Percentiles rank a stretch among this genome's conserved stretches.
Evolutionary conservation across 768 basidiomycete species (phyloP).

Genomic region (Tulasnella sp.): DNA sequence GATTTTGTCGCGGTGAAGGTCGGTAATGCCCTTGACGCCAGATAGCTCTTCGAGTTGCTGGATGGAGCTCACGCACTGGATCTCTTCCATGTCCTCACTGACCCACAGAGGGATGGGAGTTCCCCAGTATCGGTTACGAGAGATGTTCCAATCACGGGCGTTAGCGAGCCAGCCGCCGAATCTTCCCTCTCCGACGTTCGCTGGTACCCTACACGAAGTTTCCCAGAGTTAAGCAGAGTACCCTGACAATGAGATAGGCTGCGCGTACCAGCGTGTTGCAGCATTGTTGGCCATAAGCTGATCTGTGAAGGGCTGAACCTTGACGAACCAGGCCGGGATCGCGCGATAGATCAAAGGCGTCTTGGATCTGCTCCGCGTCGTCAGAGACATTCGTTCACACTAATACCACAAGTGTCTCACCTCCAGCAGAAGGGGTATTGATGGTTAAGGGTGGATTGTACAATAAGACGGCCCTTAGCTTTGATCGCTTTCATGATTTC

Average conservation of each 20-base stretch:
- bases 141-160: constrained; percentile 98
- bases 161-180: constrained; percentile 98
- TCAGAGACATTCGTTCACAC: not conserved
- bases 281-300: constrained; percentile 84
- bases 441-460: constrained; percentile 77
- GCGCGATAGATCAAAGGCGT: constrained; percentile 95
- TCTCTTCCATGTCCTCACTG: constrained; percentile 87
- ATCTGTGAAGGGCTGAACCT: constrained; percentile 73
- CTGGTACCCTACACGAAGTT: constrained; percentile 61
- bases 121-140: constrained; percentile 98
- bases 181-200: constrained; percentile 76
- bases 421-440: constrained; percentile 98
- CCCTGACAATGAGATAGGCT: constrained; percentile 13
- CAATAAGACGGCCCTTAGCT: constrained; percentile 74
- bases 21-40: constrained; percentile 71
- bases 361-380: constrained; percentile 50
- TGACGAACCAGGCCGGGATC: constrained; percentile 92
- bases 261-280: constrained; percentile 66
- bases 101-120: constrained; percentile 96
- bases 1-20: constrained; percentile 89
- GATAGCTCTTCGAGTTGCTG: constrained; percentile 78
- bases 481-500: constrained; percentile 87
- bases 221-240: not conserved
- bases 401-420: constrained; percentile 28
- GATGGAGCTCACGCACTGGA: constrained; percentile 80